phyloP scores from a whole-genome alignment of 345 rosid species.

The Nephelium lappaceum region DNA sequence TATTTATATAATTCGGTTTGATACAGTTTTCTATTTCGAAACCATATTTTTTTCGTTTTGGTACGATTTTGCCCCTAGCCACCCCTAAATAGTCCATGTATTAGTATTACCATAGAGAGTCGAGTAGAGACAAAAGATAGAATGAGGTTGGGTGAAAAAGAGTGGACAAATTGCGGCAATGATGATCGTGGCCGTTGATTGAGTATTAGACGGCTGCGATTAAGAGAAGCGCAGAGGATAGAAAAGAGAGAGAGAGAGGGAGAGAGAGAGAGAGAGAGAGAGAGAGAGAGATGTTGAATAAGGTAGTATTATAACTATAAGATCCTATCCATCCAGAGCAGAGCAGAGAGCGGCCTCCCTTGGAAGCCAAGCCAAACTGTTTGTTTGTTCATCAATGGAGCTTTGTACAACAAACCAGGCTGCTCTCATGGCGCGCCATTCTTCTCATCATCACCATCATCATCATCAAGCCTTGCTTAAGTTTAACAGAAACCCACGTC shows the following conservation, averaged over 20 bases:
- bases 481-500: constrained; percentile 31
- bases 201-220: not conserved
- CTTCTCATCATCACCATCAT: constrained; percentile 4
- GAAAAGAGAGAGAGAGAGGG: not conserved
- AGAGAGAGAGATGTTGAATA: not conserved
- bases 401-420: constrained; percentile 30
- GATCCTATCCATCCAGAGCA: constrained; percentile 11
- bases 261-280: too few relatives aligned
- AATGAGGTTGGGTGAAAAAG: too few relatives aligned
- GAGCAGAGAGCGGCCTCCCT: not conserved
- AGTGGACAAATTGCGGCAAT: too few relatives aligned
- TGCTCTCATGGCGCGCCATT: constrained; percentile 22
- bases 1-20: too few relatives aligned
- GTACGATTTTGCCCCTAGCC: too few relatives aligned
- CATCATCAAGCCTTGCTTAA: constrained; percentile 32
- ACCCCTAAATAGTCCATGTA: too few relatives aligned
- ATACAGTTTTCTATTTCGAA: too few relatives aligned
- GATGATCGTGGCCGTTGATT: not conserved
- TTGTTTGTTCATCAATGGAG: constrained; percentile 34
- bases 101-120: too few relatives aligned
- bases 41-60: too few relatives aligned
- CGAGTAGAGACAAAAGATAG: too few relatives aligned
- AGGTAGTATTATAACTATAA: not conserved
- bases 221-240: not conserved
- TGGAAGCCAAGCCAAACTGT: not conserved